Conservation (phyloP, 192 early-diverging fungal species). For the Mortierella alpina region DNA sequence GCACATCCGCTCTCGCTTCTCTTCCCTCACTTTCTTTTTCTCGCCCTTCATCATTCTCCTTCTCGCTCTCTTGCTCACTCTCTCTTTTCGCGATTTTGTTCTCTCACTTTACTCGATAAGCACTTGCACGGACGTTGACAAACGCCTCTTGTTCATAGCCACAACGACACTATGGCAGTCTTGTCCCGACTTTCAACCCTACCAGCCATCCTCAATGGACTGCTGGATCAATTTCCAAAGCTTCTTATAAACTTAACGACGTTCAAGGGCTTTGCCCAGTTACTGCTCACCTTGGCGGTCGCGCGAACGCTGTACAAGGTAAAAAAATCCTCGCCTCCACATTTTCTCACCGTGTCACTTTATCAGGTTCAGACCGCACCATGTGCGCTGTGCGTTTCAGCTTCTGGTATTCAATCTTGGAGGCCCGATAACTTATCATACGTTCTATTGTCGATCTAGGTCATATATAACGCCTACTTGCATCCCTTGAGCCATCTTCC, state of each 20-base stretch:
- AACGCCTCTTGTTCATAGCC: not conserved
- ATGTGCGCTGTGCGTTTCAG: no score
- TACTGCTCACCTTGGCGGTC: conserved; percentile 11
- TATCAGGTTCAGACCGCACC: not conserved
- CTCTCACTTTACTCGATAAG: no score
- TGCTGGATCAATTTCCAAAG: conserved; percentile 25
- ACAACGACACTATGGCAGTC: conserved; percentile 13
- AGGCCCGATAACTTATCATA: not conserved
- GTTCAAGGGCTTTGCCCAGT: not conserved
- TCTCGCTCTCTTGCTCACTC: not conserved
- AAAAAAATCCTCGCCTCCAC: not conserved
- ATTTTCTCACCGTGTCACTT: not conserved
- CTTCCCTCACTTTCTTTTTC: not conserved
- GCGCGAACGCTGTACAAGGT: conserved; percentile 21
- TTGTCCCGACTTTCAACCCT: conserved; percentile 10
- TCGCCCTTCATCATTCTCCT: not conserved
- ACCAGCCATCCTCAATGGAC: conserved; percentile 2
- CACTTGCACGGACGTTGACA: no score
- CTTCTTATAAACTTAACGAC: conserved; percentile 11
- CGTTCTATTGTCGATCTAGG: not conserved
- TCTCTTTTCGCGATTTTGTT: not conserved
- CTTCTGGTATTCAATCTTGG: not conserved
- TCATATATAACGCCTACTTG: conserved; percentile 22
- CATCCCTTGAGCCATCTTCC: conserved; percentile 38
- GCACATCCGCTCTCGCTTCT: not conserved